Base-by-base conservation (phyloP, 495 filamentous ascomycete species). In the Patellaria atrata region DNA sequence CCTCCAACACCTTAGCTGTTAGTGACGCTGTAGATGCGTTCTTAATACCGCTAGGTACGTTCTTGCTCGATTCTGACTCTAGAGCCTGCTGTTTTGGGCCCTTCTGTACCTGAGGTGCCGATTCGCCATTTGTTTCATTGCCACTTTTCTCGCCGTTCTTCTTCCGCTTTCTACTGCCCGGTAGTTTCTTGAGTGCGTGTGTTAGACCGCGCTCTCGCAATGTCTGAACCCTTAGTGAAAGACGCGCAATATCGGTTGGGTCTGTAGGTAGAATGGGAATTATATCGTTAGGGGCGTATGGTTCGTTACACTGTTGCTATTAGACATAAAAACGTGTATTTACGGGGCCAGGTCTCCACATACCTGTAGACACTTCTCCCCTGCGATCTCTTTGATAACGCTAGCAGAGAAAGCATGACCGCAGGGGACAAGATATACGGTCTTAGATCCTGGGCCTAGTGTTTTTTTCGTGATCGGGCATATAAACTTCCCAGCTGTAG, bases 351-450 rank as follows among this genome's bases (percentile, higher is more conserved):
- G n/a, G 27, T n/a, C 5, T 11, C 11, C 24, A 41, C 64, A 42
- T 37, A 76, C 71, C 59, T 69, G 63, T 36, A 79, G 50, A 46
- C 77, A 82, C 36, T 56, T 66, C 35, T 75, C 63, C 0, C 60
- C 70, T 30, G 65, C 62, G 3, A 94, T 67, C 54, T 94, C 83
- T 40, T 77, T 79, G 33, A 94, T 70, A 6, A 81, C 81, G 31
- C 71, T 72, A 43, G 87, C 83, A 2, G 80, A 73, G 55, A 96
- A 96, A 1, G 82, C 91, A 67, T 96, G 91, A 1, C 89, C 89
- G 49, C 89, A 97, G 0, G 89, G 89, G 11, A 94, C 83, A 4
- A 97, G 50, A 54, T 96, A 97, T 12, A 92, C 82, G 7, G 82
- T 63, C 58, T 75, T 85, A 11, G 78, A 75, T 8, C 65, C 69